Conservation (phyloP, 305 asterid genomes). For the Fraxinus albicans region DNA sequence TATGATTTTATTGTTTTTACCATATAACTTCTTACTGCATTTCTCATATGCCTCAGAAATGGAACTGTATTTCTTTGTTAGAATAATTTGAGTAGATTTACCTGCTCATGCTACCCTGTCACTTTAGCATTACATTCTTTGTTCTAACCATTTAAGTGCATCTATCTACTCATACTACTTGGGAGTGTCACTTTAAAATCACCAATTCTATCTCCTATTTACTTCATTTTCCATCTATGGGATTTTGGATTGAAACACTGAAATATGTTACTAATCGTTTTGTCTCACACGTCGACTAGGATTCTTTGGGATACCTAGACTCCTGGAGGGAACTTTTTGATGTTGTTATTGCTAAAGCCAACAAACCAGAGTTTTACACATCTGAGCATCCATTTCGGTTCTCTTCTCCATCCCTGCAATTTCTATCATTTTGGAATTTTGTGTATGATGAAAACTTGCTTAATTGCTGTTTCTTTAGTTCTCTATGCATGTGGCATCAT, state of each 20-base stretch:
- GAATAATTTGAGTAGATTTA: slow-evolving; percentile 2
- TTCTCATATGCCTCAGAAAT: background rate
- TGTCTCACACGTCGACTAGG: slow-evolving; percentile 44
- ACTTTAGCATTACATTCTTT: background rate
- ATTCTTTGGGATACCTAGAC: slow-evolving; percentile 70
- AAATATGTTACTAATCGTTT: slow-evolving; percentile 13
- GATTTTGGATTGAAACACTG: background rate
- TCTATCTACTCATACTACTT: slow-evolving; percentile 17
- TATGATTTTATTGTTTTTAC: background rate
- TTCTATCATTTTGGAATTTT: slow-evolving; percentile 12
- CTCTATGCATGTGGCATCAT: slow-evolving; percentile 6
- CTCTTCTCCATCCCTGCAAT: slow-evolving; percentile 21
- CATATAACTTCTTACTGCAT: background rate
- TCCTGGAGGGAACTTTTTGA: slow-evolving; percentile 97
- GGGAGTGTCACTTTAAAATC: background rate
- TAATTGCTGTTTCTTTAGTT: slow-evolving; percentile 11
- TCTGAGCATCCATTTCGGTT: slow-evolving; percentile 98
- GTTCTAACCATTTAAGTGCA: background rate
- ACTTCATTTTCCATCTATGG: slow-evolving; percentile 8
- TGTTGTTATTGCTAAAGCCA: slow-evolving; percentile 91
- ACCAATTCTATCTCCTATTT: background rate
- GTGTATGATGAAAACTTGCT: slow-evolving; percentile 4
- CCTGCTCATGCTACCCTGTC: slow-evolving; percentile 11
- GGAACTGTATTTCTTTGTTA: background rate
- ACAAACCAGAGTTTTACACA: slow-evolving; percentile 95